Evolutionary conservation across 2,329 filamentous ascomycete species (phyloP).

Genomic region (Clonostachys chloroleuca): DNA sequence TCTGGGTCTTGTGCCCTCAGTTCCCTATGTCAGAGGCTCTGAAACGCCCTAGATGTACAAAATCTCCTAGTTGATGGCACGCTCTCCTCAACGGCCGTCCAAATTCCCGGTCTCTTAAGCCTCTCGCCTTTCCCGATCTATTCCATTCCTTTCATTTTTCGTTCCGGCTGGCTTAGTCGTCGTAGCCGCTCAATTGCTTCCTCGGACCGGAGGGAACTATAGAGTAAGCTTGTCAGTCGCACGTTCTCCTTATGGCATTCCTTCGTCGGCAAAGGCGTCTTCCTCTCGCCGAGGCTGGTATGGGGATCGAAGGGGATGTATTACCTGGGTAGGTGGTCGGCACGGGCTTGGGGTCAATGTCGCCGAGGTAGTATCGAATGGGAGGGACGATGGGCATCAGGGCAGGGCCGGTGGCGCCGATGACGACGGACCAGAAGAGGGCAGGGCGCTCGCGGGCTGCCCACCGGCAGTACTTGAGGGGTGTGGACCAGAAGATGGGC

Average conservation of each 20-base stretch:
- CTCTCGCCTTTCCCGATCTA: conserved; percentile 2
- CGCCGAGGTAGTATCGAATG: conserved; percentile 67
- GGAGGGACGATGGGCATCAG: conserved; percentile 69
- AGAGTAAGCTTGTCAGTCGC: not conserved
- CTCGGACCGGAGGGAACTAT: conserved; percentile 54
- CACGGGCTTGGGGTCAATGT: conserved; percentile 66
- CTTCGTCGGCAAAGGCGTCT: no score
- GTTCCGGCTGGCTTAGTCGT: conserved; percentile 35
- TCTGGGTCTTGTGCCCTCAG: not conserved
- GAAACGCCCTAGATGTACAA: conserved; percentile 2
- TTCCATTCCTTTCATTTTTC: not conserved
- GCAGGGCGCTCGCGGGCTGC: conserved; percentile 83
- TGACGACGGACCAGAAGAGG: conserved; percentile 79
- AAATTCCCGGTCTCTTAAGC: not conserved
- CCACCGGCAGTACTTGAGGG: conserved; percentile 84
- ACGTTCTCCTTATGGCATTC: not conserved
- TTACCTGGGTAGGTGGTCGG: conserved; percentile 91
- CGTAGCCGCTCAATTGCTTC: conserved; percentile 56
- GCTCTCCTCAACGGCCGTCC: no score
- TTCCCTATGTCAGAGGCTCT: not conserved
- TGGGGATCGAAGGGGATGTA: conserved; percentile 17
- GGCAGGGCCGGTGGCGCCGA: conserved; percentile 71
- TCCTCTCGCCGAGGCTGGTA: no score
- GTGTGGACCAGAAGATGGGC: conserved; percentile 79
- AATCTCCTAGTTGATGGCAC: not conserved